Percentiles rank a stretch among this genome's conserved stretches.
These are phyloP conservation scores for Penicillium nucicola DNA, from an alignment of 495 filamentous ascomycete genomes.

Conservation along the genomic window DNA sequence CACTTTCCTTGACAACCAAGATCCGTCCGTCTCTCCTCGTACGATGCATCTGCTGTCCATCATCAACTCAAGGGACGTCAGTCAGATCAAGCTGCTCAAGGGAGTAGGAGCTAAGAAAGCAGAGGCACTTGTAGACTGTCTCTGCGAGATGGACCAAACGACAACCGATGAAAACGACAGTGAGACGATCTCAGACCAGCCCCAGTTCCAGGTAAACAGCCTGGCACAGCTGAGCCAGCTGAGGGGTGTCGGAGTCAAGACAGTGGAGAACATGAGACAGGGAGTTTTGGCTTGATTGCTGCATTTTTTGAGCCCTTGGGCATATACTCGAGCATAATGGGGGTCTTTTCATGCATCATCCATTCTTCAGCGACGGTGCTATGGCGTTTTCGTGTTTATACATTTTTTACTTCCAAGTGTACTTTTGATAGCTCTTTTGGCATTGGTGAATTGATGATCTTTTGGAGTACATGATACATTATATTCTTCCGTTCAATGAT, in stretches of 20 bases:
- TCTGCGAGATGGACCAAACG: slow-evolving; percentile 45
- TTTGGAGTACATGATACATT: too few relatives aligned
- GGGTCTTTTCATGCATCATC: slow-evolving; percentile 22
- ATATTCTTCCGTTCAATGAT: background rate
- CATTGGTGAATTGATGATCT: background rate
- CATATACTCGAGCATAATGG: slow-evolving; percentile 14
- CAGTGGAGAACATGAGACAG: slow-evolving; percentile 53
- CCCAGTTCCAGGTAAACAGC: slow-evolving; percentile 36
- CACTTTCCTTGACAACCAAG: slow-evolving; percentile 26
- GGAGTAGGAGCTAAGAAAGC: slow-evolving; percentile 57
- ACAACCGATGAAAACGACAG: slow-evolving; percentile 12
- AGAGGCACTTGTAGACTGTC: slow-evolving; percentile 50
- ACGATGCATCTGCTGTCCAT: slow-evolving; percentile 72
- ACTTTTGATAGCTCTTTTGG: background rate
- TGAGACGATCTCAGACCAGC: slow-evolving; percentile 18
- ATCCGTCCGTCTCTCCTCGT: slow-evolving; percentile 55
- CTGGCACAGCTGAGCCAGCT: slow-evolving; percentile 46
- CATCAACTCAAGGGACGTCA: slow-evolving; percentile 80
- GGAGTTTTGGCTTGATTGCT: slow-evolving; percentile 38
- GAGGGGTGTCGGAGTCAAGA: slow-evolving; percentile 50
- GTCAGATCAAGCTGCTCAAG: slow-evolving; percentile 64
- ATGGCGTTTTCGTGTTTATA: slow-evolving; percentile 25
- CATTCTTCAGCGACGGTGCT: slow-evolving; percentile 41
- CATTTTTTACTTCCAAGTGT: background rate
- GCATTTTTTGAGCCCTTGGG: slow-evolving; percentile 10